These are phyloP conservation scores for Saccharum spontaneum DNA, from an alignment of 176 grass and related monocot species.

Conservation along the genomic window DNA sequence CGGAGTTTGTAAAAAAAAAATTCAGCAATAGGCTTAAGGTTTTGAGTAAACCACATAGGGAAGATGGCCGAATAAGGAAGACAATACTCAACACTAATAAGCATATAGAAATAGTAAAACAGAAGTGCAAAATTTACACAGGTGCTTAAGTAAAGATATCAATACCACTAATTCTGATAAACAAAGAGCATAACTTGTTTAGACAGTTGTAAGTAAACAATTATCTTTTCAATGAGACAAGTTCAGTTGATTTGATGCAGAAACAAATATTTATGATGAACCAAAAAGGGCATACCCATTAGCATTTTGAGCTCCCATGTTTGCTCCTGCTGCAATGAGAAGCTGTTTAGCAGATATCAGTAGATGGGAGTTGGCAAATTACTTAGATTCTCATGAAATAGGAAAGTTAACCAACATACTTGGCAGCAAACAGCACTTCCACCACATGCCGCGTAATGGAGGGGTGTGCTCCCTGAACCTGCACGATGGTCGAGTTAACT, in stretches of 20 bases:
- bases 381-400: constrained; percentile 28
- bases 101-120: constrained; percentile 4
- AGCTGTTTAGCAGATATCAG: constrained; percentile 64
- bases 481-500: constrained; percentile 32
- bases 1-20: neutral
- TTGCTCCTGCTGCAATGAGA: constrained; percentile 80
- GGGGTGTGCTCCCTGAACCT: constrained; percentile 89
- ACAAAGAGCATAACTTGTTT: constrained; percentile 10
- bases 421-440: constrained; percentile 91
- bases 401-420: constrained; percentile 52
- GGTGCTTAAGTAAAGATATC: neutral
- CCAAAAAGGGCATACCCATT: constrained; percentile 59
- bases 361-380: constrained; percentile 25
- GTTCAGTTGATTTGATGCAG: neutral
- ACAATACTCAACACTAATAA: neutral
- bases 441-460: constrained; percentile 95
- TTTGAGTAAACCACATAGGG: constrained; percentile 1
- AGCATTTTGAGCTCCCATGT: constrained; percentile 68
- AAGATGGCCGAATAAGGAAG: neutral
- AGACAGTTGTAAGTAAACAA: neutral
- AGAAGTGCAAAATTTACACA: neutral
- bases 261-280: constrained; percentile 28
- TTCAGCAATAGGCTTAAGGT: neutral
- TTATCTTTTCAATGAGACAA: neutral
- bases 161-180: neutral